Percentiles rank a stretch among this genome's conserved stretches.
phyloP scores from a whole-genome alignment of 2,329 filamentous ascomycete species.

The Malbranchea cinnamomea region DNA sequence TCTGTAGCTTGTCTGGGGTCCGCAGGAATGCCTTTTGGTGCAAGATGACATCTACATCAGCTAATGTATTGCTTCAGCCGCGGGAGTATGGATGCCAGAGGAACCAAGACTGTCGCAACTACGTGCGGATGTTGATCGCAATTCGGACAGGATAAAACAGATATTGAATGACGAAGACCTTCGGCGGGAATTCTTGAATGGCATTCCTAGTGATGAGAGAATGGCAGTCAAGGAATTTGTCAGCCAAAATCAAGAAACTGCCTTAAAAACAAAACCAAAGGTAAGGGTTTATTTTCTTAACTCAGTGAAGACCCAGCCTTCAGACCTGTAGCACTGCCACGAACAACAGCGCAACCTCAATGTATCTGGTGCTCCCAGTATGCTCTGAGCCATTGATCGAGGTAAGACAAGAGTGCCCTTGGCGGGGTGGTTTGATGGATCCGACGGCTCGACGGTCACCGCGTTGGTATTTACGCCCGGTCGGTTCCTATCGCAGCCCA shows the following conservation, averaged over 20 bases:
- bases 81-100: slow-evolving; percentile 70
- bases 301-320: too few relatives aligned
- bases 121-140: slow-evolving; percentile 59
- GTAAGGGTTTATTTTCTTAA: slow-evolving; percentile 33
- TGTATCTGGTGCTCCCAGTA: too few relatives aligned
- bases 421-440: too few relatives aligned
- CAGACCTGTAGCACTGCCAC: not conserved
- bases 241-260: slow-evolving; percentile 53
- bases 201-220: slow-evolving; percentile 38
- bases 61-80: slow-evolving; percentile 34
- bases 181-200: slow-evolving; percentile 49
- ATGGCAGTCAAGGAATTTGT: slow-evolving; percentile 56
- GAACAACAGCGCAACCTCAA: not conserved
- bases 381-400: too few relatives aligned
- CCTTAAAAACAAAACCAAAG: slow-evolving; percentile 76
- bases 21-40: too few relatives aligned
- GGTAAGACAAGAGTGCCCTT: too few relatives aligned
- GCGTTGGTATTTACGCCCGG: too few relatives aligned
- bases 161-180: slow-evolving; percentile 48
- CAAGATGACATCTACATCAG: too few relatives aligned
- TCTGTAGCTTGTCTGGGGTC: too few relatives aligned
- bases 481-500: too few relatives aligned
- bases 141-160: slow-evolving; percentile 53
- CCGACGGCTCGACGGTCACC: too few relatives aligned
- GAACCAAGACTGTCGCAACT: slow-evolving; percentile 49